Evolutionary conservation across 2,329 filamentous ascomycete genomes (phyloP).

Genomic region (Mariannaea sp.): DNA sequence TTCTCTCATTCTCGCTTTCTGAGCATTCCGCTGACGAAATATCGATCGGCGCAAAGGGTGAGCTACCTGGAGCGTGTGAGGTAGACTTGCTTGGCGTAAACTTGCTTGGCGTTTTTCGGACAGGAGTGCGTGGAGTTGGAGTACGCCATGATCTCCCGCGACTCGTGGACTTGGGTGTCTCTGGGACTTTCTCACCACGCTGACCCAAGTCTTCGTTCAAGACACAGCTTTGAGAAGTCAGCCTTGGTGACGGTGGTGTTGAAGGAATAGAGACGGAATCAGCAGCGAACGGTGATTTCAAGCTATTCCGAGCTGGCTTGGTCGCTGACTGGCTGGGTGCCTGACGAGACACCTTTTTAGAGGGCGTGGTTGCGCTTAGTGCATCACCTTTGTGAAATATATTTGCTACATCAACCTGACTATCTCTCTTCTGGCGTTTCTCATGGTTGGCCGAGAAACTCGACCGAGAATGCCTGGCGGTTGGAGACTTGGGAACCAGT

Average conservation of each 20-base stretch:
- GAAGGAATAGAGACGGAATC: conserved; percentile 1
- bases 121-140: neutral
- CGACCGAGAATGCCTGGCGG: neutral
- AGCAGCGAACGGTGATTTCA: neutral
- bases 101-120: conserved; percentile 14
- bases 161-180: conserved; percentile 5
- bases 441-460: neutral
- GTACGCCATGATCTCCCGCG: neutral
- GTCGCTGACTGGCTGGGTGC: neutral
- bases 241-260: neutral
- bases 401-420: neutral
- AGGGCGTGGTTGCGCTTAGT: neutral
- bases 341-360: neutral
- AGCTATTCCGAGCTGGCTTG: neutral
- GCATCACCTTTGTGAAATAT: neutral
- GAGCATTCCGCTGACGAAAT: conserved; percentile 27
- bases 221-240: neutral
- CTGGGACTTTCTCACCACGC: neutral
- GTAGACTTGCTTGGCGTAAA: conserved; percentile 10
- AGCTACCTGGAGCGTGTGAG: conserved; percentile 15
- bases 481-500: conserved; percentile 13
- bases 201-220: neutral
- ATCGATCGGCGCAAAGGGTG: conserved; percentile 25
- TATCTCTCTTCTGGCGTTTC: neutral
- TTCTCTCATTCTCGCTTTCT: conserved; percentile 23